Evolutionary conservation across 2,329 filamentous ascomycete genomes (phyloP).

Genomic region (Penicillium sp.): DNA sequence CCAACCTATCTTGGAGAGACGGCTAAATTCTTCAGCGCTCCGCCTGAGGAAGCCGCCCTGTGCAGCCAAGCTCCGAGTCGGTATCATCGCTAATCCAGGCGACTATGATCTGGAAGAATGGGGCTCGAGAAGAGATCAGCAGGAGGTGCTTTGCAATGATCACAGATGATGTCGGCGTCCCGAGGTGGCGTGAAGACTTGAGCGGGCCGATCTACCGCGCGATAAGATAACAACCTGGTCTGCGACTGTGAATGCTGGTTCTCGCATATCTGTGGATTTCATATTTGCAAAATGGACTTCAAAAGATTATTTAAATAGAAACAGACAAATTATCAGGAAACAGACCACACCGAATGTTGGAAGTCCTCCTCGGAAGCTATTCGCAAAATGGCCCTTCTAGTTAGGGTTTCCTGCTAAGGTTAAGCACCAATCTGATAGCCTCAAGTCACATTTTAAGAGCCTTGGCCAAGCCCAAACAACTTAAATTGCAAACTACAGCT

Average conservation of each 20-base stretch:
- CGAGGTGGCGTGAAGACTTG: conserved; percentile 23
- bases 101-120: neutral
- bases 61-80: conserved; percentile 42
- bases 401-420: too few relatives aligned
- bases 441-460: neutral
- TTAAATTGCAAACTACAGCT: neutral
- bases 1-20: conserved; percentile 57
- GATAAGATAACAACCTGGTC: conserved; percentile 21
- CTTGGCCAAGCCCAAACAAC: neutral
- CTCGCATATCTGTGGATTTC: neutral
- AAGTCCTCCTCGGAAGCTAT: neutral
- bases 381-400: too few relatives aligned
- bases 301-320: too few relatives aligned
- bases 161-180: conserved; percentile 15
- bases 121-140: neutral
- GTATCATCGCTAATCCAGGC: conserved; percentile 35
- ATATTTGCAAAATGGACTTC: too few relatives aligned
- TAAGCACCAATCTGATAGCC: neutral
- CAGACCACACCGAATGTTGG: too few relatives aligned
- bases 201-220: conserved; percentile 14
- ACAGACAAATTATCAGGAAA: neutral
- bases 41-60: conserved; percentile 58
- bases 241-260: neutral
- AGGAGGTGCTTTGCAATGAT: conserved; percentile 3
- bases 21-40: conserved; percentile 60